Evolutionary conservation across 805 yeast species (phyloP), one percentile per base, ranked within the genome.

Genomic region (Suhomyces sp.): DNA sequence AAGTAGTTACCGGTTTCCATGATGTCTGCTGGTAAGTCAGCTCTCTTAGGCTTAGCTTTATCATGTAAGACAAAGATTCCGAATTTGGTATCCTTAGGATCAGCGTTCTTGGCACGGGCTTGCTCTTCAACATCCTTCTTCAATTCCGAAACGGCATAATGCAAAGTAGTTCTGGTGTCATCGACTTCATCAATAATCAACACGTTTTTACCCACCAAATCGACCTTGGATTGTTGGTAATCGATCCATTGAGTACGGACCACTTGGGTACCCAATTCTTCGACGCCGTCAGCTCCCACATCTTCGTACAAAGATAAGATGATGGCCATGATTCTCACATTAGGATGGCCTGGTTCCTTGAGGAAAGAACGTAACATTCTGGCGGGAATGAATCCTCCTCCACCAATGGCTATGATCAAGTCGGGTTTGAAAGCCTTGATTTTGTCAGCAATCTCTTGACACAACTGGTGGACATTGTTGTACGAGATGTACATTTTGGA

Each of bases 301-400:
- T 83, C 70, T 66, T 91, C 98, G 58, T 91, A 91, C 36, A 91
- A 72, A 1, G 97, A 88, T 47, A 91, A 72, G 21, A 93, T 95
- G 49, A 91, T 87, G 31, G 98, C 97, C 79, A 90, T 91, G 54
- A 91, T 88, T 53, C 95, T 82, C 42, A 88, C 82, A 52, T 90
- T 91, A 50, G 95, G 91, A 41, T 81, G 70, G 41, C 95, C 95
- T 19, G 84, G 86, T 47, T 82, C 84, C 63, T 90, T 91, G 48
- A 91, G 70, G 63, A 91, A 93, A 2, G 98, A 81, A 61, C 98
- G 79, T 58, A 91, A 74, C 65, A 93, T 93, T 60, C 98, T 79
- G 6, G 98, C 97, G 18, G 98, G 98, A 39, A 91, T 93, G 62
- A 91, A 87, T 2, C 98, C 98, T 58, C 98, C 96, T 51, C 96